Conservation (phyloP, 306 rosid species). For the Betula pendula region DNA sequence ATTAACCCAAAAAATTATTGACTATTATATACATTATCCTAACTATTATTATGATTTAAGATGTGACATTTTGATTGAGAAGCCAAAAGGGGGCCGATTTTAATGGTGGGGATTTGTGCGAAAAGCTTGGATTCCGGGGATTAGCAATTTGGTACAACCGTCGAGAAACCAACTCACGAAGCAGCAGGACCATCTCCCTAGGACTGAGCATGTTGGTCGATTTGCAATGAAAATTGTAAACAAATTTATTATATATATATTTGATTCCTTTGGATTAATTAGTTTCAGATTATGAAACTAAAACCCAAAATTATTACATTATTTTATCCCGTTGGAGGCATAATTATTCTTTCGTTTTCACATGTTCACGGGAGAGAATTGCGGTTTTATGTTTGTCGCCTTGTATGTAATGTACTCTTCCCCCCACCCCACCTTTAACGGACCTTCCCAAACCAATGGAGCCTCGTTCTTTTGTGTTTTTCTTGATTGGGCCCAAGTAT, state of each 20-base stretch:
- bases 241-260: neutral
- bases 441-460: too few species aligned
- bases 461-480: too few species aligned
- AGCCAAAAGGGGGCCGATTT: neutral
- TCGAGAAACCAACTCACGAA: slow-evolving; percentile 6
- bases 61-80: neutral
- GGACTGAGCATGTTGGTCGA: slow-evolving; percentile 69
- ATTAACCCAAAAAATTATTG: too few species aligned
- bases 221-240: neutral
- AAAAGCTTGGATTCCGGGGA: neutral
- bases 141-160: slow-evolving; percentile 1
- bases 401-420: neutral
- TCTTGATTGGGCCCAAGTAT: too few species aligned
- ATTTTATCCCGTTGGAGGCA: neutral
- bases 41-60: too few species aligned
- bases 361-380: slow-evolving; percentile 39
- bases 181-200: slow-evolving; percentile 27
- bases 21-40: too few species aligned
- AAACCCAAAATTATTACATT: neutral
- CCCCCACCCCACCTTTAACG: too few species aligned
- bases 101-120: neutral
- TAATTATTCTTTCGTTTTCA: neutral
- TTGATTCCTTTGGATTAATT: neutral
- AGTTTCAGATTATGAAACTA: neutral
- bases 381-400: slow-evolving; percentile 51